These are phyloP conservation scores for Epichloe elymi DNA, from an alignment of 2,329 filamentous ascomycete species.

Conservation along the genomic window DNA sequence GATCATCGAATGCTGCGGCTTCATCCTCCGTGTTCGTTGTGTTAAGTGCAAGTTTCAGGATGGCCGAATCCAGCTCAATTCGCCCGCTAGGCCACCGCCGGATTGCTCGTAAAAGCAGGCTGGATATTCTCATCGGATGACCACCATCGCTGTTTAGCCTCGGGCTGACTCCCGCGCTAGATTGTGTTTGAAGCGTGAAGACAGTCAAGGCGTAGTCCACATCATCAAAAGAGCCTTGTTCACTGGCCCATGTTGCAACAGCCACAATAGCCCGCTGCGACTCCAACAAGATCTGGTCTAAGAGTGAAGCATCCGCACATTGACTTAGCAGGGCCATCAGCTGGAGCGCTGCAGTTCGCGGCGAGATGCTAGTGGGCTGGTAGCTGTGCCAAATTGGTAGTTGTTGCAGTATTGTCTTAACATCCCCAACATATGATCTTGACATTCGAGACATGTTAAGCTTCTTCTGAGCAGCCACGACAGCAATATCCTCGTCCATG, in stretches of 20 bases:
- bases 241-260: constrained; percentile 12
- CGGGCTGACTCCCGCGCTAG: constrained; percentile 13
- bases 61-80: constrained; percentile 15
- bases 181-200: constrained; percentile 23
- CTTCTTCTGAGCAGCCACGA: constrained; percentile 49
- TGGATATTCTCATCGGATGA: constrained; percentile 17
- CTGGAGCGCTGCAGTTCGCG: constrained; percentile 50
- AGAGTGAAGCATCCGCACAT: constrained; percentile 15
- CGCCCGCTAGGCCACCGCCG: constrained; percentile 17
- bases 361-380: constrained; percentile 39
- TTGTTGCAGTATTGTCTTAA: constrained; percentile 39
- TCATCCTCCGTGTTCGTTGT: constrained; percentile 72
- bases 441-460: constrained; percentile 56
- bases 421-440: constrained; percentile 39
- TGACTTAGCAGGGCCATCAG: constrained; percentile 36
- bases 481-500: constrained; percentile 39
- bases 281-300: constrained; percentile 17
- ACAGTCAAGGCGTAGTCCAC: constrained; percentile 32
- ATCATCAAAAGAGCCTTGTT: constrained; percentile 8
- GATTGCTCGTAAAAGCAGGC: constrained; percentile 18
- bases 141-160: constrained; percentile 11
- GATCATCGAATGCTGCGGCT: constrained; percentile 55
- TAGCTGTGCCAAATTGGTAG: constrained; percentile 48
- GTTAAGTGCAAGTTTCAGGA: constrained; percentile 58
- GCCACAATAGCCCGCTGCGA: constrained; percentile 14